A percentile compares a stretch with the other conserved stretches of the same genome.
phyloP scores from a whole-genome alignment of 2,329 filamentous ascomycete genomes.

The Penicillium concentricum region DNA sequence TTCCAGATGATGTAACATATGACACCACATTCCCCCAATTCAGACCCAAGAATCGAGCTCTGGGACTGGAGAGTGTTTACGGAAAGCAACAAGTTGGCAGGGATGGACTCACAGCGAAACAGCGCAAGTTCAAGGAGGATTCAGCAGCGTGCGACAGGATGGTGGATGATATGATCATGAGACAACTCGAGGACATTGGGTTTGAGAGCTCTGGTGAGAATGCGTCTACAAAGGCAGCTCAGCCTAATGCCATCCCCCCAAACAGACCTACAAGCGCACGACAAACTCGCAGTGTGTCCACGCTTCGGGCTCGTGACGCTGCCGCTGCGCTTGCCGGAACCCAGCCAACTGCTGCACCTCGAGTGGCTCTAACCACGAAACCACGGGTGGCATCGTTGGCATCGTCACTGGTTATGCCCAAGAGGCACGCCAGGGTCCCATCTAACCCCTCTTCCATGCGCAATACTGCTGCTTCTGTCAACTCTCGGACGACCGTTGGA shows the following conservation, averaged over 20 bases:
- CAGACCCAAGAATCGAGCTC: slow-evolving; percentile 52
- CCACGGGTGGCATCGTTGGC: slow-evolving; percentile 36
- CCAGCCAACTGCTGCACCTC: slow-evolving; percentile 34
- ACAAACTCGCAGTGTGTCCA: slow-evolving; percentile 35
- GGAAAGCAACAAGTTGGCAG: slow-evolving; percentile 46
- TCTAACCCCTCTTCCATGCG: slow-evolving; percentile 55
- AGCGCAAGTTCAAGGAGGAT: slow-evolving; percentile 68
- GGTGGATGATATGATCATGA: slow-evolving; percentile 66
- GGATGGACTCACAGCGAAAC: slow-evolving; percentile 64
- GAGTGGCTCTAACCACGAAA: slow-evolving; percentile 32
- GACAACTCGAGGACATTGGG: slow-evolving; percentile 62
- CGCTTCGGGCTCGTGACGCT: slow-evolving; percentile 42
- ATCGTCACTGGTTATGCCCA: slow-evolving; percentile 33
- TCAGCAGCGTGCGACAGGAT: slow-evolving; percentile 61
- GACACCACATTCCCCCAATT: slow-evolving; percentile 55
- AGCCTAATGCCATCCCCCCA: slow-evolving; percentile 24
- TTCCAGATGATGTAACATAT: slow-evolving; percentile 46
- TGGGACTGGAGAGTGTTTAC: slow-evolving; percentile 53
- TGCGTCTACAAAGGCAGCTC: slow-evolving; percentile 35
- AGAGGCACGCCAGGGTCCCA: slow-evolving; percentile 47
- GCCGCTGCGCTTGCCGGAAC: slow-evolving; percentile 38
- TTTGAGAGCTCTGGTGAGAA: slow-evolving; percentile 60
- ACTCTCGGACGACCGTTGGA: slow-evolving; percentile 78
- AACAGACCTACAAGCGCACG: slow-evolving; percentile 26
- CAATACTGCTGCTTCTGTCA: slow-evolving; percentile 61